Base-by-base conservation (phyloP, 371 early-diverging fungal genomes). In the Saksenaea vasiformis region DNA sequence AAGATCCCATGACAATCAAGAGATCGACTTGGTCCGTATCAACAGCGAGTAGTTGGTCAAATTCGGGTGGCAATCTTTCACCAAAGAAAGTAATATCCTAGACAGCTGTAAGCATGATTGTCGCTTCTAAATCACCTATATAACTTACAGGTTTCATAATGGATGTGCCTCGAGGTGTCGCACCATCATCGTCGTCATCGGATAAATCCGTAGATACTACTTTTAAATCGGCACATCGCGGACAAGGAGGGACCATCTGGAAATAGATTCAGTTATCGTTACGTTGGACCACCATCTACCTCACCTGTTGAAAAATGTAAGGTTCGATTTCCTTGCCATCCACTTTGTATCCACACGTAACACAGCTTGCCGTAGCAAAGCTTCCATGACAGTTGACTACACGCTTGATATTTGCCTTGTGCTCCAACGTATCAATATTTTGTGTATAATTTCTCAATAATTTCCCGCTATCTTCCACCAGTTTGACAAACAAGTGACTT, bases 381-480 rank as follows among this genome's bases (percentile, higher is more conserved):
- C 94, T 82, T 64, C 94, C 98, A 71, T 98, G 98, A 64, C 96
- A 95, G 57, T 95, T 92, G 9, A 97, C 82, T 3, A 97, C 89
- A 1, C 76, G 74, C 28, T 85, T 74, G 43, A 99, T 94, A 11
- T 97, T 95, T 5, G 95, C 93, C 37, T 87, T 87, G 54, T 92
- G 90, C 76, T 99, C 99, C 38, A 99, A 74, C 0, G 96, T 95
- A 75, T 99, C 99, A 53, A 99, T 98, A 69, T 99, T 99, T 67
- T 99, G 99, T 3, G 99, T 98, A 71, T 99, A 99, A 65, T 98
- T 95, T 55, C 97, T 83, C 28, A 98, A 70, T 43, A 96, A 80
- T 71, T 93, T 90, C 11, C 88, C 92, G 58, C 88, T 77, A 1
- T 91, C 85, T 65, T 96, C 95, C 15, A 97, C 78, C 39, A 92